Evolutionary conservation across 805 yeast genomes (phyloP), one percentile per base, ranked within the genome.

Genomic region (Myxozyma geophila): DNA sequence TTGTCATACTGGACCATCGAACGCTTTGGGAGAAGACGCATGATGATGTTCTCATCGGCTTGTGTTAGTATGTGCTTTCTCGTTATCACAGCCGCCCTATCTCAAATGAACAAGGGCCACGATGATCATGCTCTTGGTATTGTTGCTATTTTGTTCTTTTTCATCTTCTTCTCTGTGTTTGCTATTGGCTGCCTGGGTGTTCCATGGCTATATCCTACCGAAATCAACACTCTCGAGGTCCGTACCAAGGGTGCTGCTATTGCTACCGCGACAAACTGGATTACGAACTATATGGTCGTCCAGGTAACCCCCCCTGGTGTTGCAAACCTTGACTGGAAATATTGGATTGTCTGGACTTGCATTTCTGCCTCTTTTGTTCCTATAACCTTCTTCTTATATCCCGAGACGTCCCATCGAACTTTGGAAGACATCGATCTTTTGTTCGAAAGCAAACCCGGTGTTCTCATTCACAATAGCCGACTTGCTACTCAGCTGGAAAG

Each of bases 361-460:
- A 80, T 87, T 64, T 50, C 58, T 13, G 59, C 54, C 9, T 37
- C 52, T 13, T 60, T 62, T 56, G 58, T 68, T 33, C 43, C 96
- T 2, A 85, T 87, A 21, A 96, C 91, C 9, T 84, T 81, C 76
- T 82, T 81, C 60, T 77, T 85, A 55, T 90, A 88, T 73, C 97
- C 97, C 0, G 97, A 92, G 74, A 92, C 97, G 0, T 90, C 88
- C 69, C 97, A 97, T 13, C 84, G 91, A 57, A 82, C 86, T 28
- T 80, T 92, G 58, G 97, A 92, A 73, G 97, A 83, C 72, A 83
- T 84, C 71, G 74, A 77, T 54, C 64, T 68, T 48, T 66, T 76
- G 10, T 76, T 76, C 47, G 55, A 52, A 36, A 59, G 49, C 39
- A 46, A 70, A 78, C 72, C 80, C 78, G 75, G 79, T 67, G 66